Evolutionary conservation across 768 basidiomycete species (phyloP).

Genomic region (Vishniacozyma victoriae): DNA sequence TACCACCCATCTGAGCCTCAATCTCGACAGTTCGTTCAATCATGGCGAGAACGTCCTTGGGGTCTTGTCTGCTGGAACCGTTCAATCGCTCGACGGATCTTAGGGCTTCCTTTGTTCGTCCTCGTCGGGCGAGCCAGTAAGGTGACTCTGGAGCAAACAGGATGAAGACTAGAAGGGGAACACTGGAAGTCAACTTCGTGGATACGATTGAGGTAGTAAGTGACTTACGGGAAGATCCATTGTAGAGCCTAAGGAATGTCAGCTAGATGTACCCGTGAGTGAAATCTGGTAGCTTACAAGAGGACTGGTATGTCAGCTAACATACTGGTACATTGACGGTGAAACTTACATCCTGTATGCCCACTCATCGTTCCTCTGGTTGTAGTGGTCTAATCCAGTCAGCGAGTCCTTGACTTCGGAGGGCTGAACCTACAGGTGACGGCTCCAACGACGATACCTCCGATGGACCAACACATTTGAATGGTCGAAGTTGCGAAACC

Average conservation of each 20-base stretch:
- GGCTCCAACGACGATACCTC: constrained; percentile 41
- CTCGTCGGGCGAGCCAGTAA: constrained; percentile 43
- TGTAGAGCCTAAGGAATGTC: constrained; percentile 37
- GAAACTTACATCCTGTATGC: constrained; percentile 27
- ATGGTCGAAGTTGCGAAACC: constrained; percentile 37
- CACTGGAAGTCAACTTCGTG: no score
- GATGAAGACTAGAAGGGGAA: constrained; percentile 31
- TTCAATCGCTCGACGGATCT: constrained; percentile 26
- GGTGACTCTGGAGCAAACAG: constrained; percentile 43
- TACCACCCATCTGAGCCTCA: constrained; percentile 9
- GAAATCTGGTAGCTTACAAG: background rate
- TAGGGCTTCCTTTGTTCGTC: constrained; percentile 24
- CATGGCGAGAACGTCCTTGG: constrained; percentile 35
- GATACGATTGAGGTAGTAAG: no score
- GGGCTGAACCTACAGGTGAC: constrained; percentile 39
- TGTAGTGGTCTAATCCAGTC: no score
- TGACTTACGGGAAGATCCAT: constrained; percentile 44
- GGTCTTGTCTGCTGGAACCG: constrained; percentile 10
- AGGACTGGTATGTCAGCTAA: background rate
- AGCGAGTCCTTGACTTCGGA: no score
- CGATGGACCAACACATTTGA: constrained; percentile 46
- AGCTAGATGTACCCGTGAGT: background rate
- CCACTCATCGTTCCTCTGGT: constrained; percentile 6
- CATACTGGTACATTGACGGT: constrained; percentile 1
- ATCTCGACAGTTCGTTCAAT: constrained; percentile 38